Evolutionary conservation across 768 basidiomycete genomes (phyloP).

Genomic region (Cytidiella melzeri): DNA sequence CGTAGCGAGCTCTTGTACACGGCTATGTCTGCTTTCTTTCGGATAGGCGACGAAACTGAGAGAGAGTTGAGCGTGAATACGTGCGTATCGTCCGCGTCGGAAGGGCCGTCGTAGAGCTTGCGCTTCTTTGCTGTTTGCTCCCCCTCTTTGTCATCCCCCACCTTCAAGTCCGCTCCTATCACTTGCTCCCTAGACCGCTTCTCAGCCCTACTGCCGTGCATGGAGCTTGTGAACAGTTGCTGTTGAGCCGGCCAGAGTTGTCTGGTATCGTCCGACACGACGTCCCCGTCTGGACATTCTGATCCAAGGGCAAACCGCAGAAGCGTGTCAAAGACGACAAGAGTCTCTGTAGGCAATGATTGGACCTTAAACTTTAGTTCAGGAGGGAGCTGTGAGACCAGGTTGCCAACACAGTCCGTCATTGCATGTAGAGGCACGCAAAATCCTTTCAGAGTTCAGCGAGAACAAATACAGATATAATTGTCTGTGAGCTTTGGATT

Average conservation of each 20-base stretch:
- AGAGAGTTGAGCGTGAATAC: constrained; percentile 57
- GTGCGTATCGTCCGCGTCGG: constrained; percentile 33
- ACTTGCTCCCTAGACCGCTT: background rate
- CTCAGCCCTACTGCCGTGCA: background rate
- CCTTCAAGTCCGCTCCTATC: constrained; percentile 1
- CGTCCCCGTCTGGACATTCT: constrained; percentile 6
- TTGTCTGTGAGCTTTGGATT: no score
- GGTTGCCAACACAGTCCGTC: background rate
- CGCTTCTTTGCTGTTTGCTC: constrained; percentile 2
- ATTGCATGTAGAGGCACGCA: no score
- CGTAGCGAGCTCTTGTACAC: constrained; percentile 45
- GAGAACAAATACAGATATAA: no score
- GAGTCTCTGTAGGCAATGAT: background rate
- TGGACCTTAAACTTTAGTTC: background rate
- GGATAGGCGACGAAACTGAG: constrained; percentile 66
- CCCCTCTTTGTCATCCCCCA: background rate
- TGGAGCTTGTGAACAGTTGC: background rate
- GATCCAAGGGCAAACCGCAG: constrained; percentile 6
- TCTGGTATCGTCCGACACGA: background rate
- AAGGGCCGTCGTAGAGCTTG: background rate
- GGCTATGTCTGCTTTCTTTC: constrained; percentile 69
- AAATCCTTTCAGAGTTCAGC: no score
- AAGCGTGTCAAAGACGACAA: constrained; percentile 1
- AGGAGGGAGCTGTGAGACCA: background rate
- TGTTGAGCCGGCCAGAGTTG: constrained; percentile 4